phyloP scores from a whole-genome alignment of 192 early-diverging fungal species.

The Backusella macrospora region DNA sequence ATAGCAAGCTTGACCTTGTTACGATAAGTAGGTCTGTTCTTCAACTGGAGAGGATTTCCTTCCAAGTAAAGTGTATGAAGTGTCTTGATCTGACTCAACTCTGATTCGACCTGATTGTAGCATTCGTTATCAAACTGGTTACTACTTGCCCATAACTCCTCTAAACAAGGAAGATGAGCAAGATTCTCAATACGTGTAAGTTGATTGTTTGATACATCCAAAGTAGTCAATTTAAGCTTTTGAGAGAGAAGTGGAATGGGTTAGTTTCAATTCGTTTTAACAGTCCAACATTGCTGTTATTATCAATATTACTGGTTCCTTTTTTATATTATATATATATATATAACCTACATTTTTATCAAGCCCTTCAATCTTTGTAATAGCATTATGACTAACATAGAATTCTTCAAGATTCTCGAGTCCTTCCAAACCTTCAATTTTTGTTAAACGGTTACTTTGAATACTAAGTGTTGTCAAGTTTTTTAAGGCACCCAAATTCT shows the following conservation, averaged over 20 bases:
- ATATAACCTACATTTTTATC: slow-evolving; percentile 64
- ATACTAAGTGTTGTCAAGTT: slow-evolving; percentile 74
- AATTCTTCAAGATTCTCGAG: slow-evolving; percentile 81
- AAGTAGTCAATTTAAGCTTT: slow-evolving; percentile 61
- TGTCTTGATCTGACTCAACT: slow-evolving; percentile 60
- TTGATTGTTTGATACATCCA: slow-evolving; percentile 90
- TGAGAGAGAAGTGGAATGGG: background rate
- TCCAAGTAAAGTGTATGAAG: slow-evolving; percentile 93
- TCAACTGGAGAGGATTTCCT: slow-evolving; percentile 89
- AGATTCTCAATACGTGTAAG: slow-evolving; percentile 76
- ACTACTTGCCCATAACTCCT: slow-evolving; percentile 92
- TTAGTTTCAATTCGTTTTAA: background rate
- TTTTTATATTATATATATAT: background rate
- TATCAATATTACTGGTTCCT: background rate
- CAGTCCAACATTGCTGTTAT: background rate
- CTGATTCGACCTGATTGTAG: slow-evolving; percentile 74
- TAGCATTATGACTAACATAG: slow-evolving; percentile 92
- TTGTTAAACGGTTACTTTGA: slow-evolving; percentile 86
- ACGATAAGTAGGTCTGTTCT: slow-evolving; percentile 77
- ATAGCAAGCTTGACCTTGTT: slow-evolving; percentile 84
- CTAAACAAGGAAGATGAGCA: slow-evolving; percentile 64
- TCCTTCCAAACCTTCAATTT: slow-evolving; percentile 74
- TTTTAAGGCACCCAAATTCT: slow-evolving; percentile 65
- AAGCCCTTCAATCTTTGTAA: slow-evolving; percentile 75
- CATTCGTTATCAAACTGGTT: slow-evolving; percentile 68